These are phyloP conservation scores for Metschnikowia chrysomelidarum DNA, from an alignment of 805 yeast species.

Conservation along the genomic window DNA sequence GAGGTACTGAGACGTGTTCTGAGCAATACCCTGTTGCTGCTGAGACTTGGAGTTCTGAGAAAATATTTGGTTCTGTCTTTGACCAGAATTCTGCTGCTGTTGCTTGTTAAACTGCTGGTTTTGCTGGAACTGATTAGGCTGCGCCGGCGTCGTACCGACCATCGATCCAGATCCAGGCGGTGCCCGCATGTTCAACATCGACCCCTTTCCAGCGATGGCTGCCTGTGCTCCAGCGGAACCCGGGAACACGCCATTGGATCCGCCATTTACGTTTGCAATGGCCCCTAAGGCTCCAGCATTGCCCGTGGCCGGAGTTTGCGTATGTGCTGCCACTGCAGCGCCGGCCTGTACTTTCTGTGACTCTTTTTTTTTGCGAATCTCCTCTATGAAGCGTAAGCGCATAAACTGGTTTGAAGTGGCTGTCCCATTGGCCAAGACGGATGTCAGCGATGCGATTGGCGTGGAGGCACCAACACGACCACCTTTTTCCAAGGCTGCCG, in stretches of 20 bases:
- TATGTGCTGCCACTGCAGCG: constrained; percentile 39
- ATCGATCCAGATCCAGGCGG: too few species aligned
- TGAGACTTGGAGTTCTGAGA: constrained; percentile 4
- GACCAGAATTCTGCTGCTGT: constrained; percentile 9
- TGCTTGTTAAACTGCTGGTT: constrained; percentile 12
- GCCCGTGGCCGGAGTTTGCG: constrained; percentile 18
- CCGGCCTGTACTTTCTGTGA: constrained; percentile 42
- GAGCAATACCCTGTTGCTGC: constrained; percentile 7
- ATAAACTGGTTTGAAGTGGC: constrained; percentile 66
- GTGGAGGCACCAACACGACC: constrained; percentile 8
- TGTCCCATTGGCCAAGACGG: constrained; percentile 19
- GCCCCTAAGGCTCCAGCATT: background rate
- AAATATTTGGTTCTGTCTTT: constrained; percentile 1
- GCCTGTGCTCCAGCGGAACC: too few species aligned
- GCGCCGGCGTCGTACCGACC: too few species aligned
- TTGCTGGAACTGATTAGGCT: constrained; percentile 11
- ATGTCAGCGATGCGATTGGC: constrained; percentile 17
- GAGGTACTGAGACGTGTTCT: constrained; percentile 4
- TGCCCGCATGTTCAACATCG: too few species aligned
- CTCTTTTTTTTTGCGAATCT: constrained; percentile 65
- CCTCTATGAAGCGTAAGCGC: constrained; percentile 86
- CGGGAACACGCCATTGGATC: background rate
- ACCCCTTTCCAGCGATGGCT: too few species aligned
- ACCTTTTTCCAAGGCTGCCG: constrained; percentile 6
- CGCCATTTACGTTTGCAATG: background rate